Conservation (phyloP, 257 asterid species). For the Echium plantagineum region DNA sequence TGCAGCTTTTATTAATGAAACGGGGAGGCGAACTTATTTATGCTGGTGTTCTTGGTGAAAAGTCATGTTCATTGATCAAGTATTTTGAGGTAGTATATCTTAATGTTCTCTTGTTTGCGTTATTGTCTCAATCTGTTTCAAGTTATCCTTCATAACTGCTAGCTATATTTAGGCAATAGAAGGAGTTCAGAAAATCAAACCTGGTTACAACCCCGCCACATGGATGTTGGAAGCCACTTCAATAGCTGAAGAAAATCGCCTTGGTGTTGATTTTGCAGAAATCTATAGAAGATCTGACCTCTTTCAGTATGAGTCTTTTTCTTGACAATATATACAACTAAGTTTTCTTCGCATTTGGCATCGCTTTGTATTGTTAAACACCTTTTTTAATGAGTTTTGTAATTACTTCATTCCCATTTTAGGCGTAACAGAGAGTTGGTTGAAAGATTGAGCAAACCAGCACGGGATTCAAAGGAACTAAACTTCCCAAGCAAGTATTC, state of each 20-base stretch:
- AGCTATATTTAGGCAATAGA: slow-evolving; percentile 45
- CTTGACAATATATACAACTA: background rate
- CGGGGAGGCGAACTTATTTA: slow-evolving; percentile 93
- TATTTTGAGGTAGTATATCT: slow-evolving; percentile 62
- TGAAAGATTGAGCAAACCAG: slow-evolving; percentile 72
- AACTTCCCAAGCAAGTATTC: slow-evolving; percentile 67
- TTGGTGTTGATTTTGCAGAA: slow-evolving; percentile 90
- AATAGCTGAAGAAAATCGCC: slow-evolving; percentile 55
- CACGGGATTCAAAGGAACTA: slow-evolving; percentile 58
- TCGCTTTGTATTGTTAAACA: background rate
- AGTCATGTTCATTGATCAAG: slow-evolving; percentile 65
- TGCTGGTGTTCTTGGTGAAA: slow-evolving; percentile 86
- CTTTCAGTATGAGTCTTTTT: slow-evolving; percentile 39
- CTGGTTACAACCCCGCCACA: slow-evolving; percentile 89
- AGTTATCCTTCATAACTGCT: background rate
- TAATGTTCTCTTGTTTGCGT: background rate
- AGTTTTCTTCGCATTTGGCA: background rate
- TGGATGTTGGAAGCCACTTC: slow-evolving; percentile 96
- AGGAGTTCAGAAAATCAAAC: slow-evolving; percentile 61
- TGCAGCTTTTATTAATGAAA: slow-evolving; percentile 88
- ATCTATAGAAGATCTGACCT: slow-evolving; percentile 58
- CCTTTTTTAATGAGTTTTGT: slow-evolving; percentile 5
- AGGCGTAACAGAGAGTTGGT: slow-evolving; percentile 60
- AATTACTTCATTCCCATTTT: slow-evolving; percentile 17
- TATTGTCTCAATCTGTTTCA: background rate